Conservation (phyloP, 2,329 filamentous ascomycete species). For the Scedosporium apiospermum region DNA sequence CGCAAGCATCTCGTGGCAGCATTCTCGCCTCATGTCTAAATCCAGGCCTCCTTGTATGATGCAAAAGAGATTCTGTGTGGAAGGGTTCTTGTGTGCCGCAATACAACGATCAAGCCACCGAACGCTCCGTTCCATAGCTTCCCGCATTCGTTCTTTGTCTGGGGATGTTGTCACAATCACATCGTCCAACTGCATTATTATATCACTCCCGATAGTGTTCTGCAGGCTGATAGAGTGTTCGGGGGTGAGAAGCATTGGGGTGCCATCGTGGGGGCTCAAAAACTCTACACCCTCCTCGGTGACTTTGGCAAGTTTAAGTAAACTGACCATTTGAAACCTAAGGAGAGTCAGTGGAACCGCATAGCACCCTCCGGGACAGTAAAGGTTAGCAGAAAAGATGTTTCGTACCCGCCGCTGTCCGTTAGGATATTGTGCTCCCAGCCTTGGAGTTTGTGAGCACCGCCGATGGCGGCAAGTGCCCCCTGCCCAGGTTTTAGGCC, state of each 20-base stretch:
- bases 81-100: constrained; percentile 73
- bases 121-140: constrained; percentile 90
- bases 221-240: constrained; percentile 95
- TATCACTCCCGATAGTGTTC: constrained; percentile 95
- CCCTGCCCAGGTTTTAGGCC: constrained; percentile 91
- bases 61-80: constrained; percentile 88
- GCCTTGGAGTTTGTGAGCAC: constrained; percentile 87
- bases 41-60: constrained; percentile 97
- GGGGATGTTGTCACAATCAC: constrained; percentile 94
- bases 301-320: constrained; percentile 84
- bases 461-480: constrained; percentile 76
- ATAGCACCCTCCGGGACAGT: neutral
- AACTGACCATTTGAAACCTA: constrained; percentile 97
- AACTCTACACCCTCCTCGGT: constrained; percentile 95
- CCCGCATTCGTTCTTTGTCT: constrained; percentile 75
- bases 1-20: constrained; percentile 77
- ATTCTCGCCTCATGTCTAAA: constrained; percentile 73
- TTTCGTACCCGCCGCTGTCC: constrained; percentile 56
- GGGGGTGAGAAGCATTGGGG: constrained; percentile 91
- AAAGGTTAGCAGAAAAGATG: constrained; percentile 15
- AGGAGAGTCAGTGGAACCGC: neutral
- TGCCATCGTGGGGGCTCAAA: constrained; percentile 89
- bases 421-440: constrained; percentile 96
- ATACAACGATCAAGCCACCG: constrained; percentile 96
- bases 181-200: constrained; percentile 99